These are phyloP conservation scores for Corymbia citriodora DNA, from an alignment of 441 rosid genomes.

Conservation along the genomic window DNA sequence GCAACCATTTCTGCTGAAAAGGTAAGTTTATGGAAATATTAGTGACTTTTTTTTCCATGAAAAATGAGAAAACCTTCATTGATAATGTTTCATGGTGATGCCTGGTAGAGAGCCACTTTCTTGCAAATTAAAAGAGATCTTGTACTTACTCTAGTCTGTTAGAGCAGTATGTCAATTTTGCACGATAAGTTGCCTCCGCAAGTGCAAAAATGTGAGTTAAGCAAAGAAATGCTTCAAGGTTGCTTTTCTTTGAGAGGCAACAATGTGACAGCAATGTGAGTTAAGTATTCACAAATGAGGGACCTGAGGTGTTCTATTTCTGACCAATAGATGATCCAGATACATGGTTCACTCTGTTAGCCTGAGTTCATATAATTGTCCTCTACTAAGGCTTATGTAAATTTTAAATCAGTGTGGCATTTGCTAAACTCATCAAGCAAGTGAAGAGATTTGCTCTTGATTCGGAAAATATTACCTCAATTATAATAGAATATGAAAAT, in stretches of 20 bases:
- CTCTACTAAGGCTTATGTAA: not conserved
- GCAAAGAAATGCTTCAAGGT: not conserved
- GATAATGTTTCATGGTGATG: not conserved
- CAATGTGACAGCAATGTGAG: not conserved
- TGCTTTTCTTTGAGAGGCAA: not conserved
- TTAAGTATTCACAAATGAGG: not conserved
- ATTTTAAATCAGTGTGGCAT: not conserved
- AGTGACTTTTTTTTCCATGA: not conserved
- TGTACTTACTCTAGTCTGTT: not conserved
- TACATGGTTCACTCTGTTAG: not conserved
- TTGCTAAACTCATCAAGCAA: not conserved
- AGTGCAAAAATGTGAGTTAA: not conserved
- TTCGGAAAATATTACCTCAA: not conserved
- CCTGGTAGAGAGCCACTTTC: not conserved
- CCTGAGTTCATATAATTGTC: not conserved
- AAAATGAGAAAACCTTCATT: not conserved
- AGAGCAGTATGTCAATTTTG: not conserved
- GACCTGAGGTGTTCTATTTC: not conserved
- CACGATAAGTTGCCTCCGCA: not conserved
- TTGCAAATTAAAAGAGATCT: not conserved
- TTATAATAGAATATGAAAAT: not conserved
- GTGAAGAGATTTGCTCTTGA: not conserved
- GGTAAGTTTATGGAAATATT: slow-evolving; percentile 30
- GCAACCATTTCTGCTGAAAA: slow-evolving; percentile 74
- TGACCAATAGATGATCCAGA: not conserved